Evolutionary conservation across 1,284 basidiomycete genomes (phyloP).

Genomic region (Ganoderma lucidum): DNA sequence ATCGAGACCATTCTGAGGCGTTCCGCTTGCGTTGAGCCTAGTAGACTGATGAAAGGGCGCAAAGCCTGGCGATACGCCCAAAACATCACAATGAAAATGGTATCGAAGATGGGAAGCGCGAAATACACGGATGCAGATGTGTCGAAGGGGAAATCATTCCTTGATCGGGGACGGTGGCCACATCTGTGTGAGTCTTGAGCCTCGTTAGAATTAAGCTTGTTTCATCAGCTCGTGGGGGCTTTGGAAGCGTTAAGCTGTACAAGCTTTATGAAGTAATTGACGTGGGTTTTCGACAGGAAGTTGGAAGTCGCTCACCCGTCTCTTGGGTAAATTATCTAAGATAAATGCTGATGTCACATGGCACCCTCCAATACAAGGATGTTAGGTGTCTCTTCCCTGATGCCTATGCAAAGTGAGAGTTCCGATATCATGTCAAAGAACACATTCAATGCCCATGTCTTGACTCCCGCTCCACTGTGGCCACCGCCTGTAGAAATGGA

Average conservation of each 20-base stretch:
- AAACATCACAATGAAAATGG: not conserved
- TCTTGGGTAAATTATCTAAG: not conserved
- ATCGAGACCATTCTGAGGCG: constrained; percentile 15
- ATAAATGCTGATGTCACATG: not conserved
- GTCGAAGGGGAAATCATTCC: not conserved
- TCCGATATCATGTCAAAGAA: not conserved
- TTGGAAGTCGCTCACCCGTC: not conserved
- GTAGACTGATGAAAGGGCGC: not conserved
- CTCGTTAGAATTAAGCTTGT: constrained; percentile 2
- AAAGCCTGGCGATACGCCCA: not conserved
- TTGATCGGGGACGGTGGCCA: not conserved
- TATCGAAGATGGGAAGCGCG: not conserved
- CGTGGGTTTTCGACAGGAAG: not conserved
- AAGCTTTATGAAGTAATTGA: not conserved
- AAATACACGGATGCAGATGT: not conserved
- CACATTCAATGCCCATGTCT: not conserved
- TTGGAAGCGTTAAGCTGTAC: not conserved
- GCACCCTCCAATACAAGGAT: not conserved
- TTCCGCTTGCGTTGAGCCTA: constrained; percentile 11
- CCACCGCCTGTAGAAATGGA: not conserved
- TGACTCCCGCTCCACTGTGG: not conserved
- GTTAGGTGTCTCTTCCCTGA: not conserved
- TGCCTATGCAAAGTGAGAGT: not conserved
- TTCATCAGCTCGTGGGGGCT: not conserved
- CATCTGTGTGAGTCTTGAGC: not conserved